Conservation (phyloP, 2,329 filamentous ascomycete genomes). For the Furcasterigmium furcatum region DNA sequence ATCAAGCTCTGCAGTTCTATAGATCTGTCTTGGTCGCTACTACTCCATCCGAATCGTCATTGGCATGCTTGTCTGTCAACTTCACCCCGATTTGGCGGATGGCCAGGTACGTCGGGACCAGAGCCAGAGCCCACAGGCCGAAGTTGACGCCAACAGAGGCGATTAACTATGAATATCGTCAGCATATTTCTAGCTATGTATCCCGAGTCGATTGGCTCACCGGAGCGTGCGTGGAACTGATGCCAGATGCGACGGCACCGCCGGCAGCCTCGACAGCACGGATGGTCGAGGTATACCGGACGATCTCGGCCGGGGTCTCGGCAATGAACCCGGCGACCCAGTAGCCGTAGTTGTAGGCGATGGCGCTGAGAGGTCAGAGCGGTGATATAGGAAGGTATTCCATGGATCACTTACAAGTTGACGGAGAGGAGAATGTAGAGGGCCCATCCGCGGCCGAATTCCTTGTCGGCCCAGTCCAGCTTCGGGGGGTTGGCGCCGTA, state of each 20-base stretch:
- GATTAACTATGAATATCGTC: constrained; percentile 3
- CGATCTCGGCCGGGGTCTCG: constrained; percentile 5
- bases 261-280: constrained; percentile 7
- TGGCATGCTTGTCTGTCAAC: no score
- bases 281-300: constrained; percentile 4
- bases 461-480: constrained; percentile 13
- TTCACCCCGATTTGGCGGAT: no score
- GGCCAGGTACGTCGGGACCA: constrained; percentile 12
- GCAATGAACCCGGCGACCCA: constrained; percentile 7
- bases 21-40: no score
- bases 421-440: constrained; percentile 18
- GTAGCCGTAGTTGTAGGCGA: constrained; percentile 8
- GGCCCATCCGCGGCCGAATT: constrained; percentile 16
- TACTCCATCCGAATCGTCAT: no score
- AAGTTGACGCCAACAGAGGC: constrained; percentile 12
- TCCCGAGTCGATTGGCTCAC: background rate
- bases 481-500: constrained; percentile 7
- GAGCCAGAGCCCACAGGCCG: constrained; percentile 9
- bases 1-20: no score
- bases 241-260: constrained; percentile 6
- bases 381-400: no score
- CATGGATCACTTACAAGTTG: constrained; percentile 4
- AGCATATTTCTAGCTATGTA: background rate
- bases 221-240: constrained; percentile 8
- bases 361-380: no score